Base-by-base conservation (phyloP, 1,284 basidiomycete genomes). In the Fomes fomentarius region DNA sequence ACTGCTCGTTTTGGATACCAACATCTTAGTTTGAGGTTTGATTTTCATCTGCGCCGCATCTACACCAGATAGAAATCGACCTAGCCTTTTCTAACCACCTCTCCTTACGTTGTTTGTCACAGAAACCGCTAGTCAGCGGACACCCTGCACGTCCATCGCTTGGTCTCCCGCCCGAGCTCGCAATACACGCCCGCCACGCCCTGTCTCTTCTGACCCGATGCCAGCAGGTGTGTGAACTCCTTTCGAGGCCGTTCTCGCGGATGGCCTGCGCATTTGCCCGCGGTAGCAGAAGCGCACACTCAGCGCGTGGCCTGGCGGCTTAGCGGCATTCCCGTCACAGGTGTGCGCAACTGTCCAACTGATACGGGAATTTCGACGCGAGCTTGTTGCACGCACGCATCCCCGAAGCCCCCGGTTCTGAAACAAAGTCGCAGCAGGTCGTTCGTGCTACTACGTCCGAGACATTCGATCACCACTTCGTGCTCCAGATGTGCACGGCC, bases 161-260 rank as follows among this genome's bases (percentile, higher is more conserved):
- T 14, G 21, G 17, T 44, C 38, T 21, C 25, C n/a, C 19, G 37
- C 34, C 31, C 39, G 22, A 11, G 26, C 47, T 41, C 35, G 47
- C 51, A 52, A 39, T 47, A 52, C 56, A 57, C 52, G 43, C 55
- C 57, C 45, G 49, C 45, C 47, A 35, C 51, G 52, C 53, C 50
- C 50, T 57, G 47, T 49, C 48, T 40, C 50, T 53, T 46, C 45
- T 54, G 52, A 53, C 55, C 49, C 52, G 59, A 55, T 50, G 53
- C 50, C 43, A 61, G 51, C 54, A 55, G 57, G 50, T 62, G 60
- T 62, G 60, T 57, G 60, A 62, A 62, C 44, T 34, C 43, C 43
- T 44, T 30, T 38, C 22, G 22, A 47, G 17, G 31, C 39, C 41
- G 33, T 58, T 61, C 60, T 58, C 60, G 60, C 60, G 60, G 54